phyloP scores from a whole-genome alignment of 768 basidiomycete genomes.

The Rhizopogon salebrosus region DNA sequence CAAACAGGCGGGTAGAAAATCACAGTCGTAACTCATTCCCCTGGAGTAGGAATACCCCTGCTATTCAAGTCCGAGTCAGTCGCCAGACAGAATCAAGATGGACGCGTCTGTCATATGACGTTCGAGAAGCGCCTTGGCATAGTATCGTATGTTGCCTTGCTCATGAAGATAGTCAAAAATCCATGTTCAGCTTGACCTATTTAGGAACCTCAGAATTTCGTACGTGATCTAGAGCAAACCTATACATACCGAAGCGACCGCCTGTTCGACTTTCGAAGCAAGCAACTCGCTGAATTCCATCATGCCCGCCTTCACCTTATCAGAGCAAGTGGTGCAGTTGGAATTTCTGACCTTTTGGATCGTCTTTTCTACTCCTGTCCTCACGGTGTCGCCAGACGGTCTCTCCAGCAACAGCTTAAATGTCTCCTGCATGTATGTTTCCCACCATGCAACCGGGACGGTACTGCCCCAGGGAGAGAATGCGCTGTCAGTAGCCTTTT shows the following conservation, averaged over 20 bases:
- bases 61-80: no score
- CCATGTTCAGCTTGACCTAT: slow-evolving; percentile 10
- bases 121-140: no score
- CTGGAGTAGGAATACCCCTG: no score
- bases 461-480: not conserved
- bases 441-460: slow-evolving; percentile 15
- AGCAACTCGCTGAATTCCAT: slow-evolving; percentile 10
- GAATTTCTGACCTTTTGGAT: not conserved
- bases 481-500: not conserved
- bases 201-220: not conserved
- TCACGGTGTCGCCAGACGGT: slow-evolving; percentile 14
- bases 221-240: not conserved
- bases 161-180: not conserved
- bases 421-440: slow-evolving; percentile 14
- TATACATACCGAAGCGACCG: slow-evolving; percentile 7
- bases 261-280: slow-evolving; percentile 10
- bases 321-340: slow-evolving; percentile 3
- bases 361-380: not conserved
- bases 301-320: slow-evolving; percentile 10
- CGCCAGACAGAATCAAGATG: no score
- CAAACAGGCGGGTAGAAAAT: no score
- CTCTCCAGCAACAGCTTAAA: slow-evolving; percentile 11
- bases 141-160: not conserved
- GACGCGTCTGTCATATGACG: no score
- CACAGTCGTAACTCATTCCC: no score